Evolutionary conservation across 179 eudicot species (phyloP).

Genomic region (Patellifolia procumbens): DNA sequence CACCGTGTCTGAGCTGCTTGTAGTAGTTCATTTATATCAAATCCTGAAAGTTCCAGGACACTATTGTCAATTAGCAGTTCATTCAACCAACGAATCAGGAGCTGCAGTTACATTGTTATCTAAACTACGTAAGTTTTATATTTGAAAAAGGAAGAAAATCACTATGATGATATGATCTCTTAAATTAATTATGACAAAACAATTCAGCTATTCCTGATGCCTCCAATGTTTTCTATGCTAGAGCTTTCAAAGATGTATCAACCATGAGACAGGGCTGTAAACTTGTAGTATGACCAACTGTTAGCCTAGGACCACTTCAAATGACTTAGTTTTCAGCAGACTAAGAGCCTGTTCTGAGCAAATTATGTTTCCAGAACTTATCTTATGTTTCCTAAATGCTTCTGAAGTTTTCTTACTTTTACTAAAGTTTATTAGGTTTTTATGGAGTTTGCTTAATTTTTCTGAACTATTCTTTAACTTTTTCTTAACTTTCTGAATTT

Average conservation of each 20-base stretch:
- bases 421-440: too few species aligned
- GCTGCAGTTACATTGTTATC: background rate
- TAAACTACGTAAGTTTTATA: background rate
- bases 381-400: too few species aligned
- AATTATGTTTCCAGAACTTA: too few species aligned
- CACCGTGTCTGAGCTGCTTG: slow-evolving; percentile 83
- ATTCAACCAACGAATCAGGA: background rate
- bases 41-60: slow-evolving; percentile 49
- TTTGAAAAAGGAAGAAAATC: background rate
- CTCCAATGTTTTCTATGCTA: background rate
- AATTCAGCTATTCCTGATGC: background rate
- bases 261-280: background rate
- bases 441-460: too few species aligned
- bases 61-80: background rate
- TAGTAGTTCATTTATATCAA: slow-evolving; percentile 60
- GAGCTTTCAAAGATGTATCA: background rate
- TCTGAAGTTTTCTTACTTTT: too few species aligned
- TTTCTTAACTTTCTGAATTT: too few species aligned
- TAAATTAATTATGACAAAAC: background rate
- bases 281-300: background rate
- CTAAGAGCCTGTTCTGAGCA: too few species aligned
- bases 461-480: too few species aligned
- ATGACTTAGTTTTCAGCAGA: background rate
- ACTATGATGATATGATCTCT: background rate
- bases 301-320: background rate